Percentiles rank a stretch among this genome's conserved stretches.
Evolutionary conservation across 257 asterid species (phyloP).

Genomic region (Petrea volubilis): DNA sequence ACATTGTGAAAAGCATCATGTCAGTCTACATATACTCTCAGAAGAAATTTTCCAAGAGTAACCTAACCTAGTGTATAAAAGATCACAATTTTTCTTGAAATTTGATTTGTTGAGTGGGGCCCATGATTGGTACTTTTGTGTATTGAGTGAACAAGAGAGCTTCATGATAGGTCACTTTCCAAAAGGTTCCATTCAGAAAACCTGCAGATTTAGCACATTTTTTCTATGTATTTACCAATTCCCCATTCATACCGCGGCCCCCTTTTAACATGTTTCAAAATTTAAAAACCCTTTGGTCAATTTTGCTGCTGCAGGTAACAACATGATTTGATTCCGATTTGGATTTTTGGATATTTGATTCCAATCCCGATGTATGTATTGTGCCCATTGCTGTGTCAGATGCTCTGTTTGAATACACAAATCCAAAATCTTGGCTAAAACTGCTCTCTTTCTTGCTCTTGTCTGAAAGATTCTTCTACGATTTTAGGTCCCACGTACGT

Average conservation of each 20-base stretch:
- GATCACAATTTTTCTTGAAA: constrained; percentile 19
- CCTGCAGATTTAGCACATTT: constrained; percentile 22
- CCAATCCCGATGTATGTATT: constrained; percentile 9
- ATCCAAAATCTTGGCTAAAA: background rate
- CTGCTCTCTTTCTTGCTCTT: no score
- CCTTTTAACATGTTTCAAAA: constrained; percentile 23
- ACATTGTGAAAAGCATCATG: constrained; percentile 4
- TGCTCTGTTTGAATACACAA: constrained; percentile 3
- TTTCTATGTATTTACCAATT: constrained; percentile 19
- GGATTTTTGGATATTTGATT: background rate
- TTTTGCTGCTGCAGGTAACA: constrained; percentile 38
- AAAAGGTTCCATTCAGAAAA: constrained; percentile 30
- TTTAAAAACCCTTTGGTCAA: constrained; percentile 33
- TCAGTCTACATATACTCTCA: background rate
- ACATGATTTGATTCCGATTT: constrained; percentile 46
- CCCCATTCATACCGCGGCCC: background rate
- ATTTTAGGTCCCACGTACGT: no score
- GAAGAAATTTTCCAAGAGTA: constrained; percentile 15
- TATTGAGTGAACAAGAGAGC: constrained; percentile 21
- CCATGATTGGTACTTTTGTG: constrained; percentile 19
- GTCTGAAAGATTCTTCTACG: no score
- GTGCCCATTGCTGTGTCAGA: constrained; percentile 25
- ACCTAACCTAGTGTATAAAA: background rate
- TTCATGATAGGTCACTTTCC: constrained; percentile 47
- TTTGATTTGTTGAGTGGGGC: constrained; percentile 23